Base-by-base conservation (phyloP, 2,329 filamentous ascomycete genomes). In the Alternaria consortialis region DNA sequence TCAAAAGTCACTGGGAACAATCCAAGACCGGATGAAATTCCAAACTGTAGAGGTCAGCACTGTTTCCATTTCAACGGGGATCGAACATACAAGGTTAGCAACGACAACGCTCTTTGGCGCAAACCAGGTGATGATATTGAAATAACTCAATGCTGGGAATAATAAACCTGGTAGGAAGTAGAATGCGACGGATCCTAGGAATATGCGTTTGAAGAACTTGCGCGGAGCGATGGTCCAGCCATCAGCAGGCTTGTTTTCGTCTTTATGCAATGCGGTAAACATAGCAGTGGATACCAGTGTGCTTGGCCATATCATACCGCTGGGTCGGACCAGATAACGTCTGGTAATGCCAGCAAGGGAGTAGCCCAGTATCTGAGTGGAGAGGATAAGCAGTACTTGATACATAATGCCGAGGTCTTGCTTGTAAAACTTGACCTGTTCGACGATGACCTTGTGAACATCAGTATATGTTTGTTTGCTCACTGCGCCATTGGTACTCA, bases 261-360 rank as follows among this genome's bases (percentile, higher is more conserved):
- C 89, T 71, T 90, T 93, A 78, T 97, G 93, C 51, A 97, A 84
- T 0, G 92, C 94, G 4, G 89, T 90, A 71, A 97, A 95, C 91
- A 97, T 94, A 70, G 92, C 90, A 0, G 92, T 92, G 20, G 92
- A 94, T 85, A 94, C 93, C 51, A 97, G 83, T 0, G 93, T 96
- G 23, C 91, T 90, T 1, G 93, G 93, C 93, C 93, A 97, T 48
- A 97, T 93, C 91, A 97, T 96, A 60, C 91, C 91, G 63, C 91
- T 91, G 0, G 93, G 93, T 27, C 92, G 88, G 29, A 97, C 92
- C 5, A 97, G 84, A 75, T 93, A 95, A 51, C 91, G 87, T 58
- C 92, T 85, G 2, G 91, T 91, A 43, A 97, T 83, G 2, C 93
- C 93, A 51, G 93, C 93, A 75, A 97, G 93, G 3, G 92, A 89